These are phyloP conservation scores for Emericellopsis cladophorae DNA, from an alignment of 2,329 filamentous ascomycete genomes.

Conservation along the genomic window DNA sequence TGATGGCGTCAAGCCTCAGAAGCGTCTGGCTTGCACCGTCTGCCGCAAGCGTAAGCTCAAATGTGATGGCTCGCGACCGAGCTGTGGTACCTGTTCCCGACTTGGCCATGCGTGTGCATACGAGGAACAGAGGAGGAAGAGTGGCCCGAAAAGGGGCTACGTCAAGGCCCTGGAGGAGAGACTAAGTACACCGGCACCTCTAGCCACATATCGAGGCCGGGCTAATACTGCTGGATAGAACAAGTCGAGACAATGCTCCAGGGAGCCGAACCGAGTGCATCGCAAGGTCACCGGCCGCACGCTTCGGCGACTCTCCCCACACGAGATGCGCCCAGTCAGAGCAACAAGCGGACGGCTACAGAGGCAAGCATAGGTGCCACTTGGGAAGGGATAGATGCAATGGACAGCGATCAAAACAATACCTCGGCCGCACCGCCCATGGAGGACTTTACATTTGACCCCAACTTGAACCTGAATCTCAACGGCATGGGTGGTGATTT, in stretches of 20 bases:
- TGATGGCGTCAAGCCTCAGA: conserved; percentile 56
- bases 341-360: no score
- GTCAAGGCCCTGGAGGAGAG: conserved; percentile 89
- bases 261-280: conserved; percentile 25
- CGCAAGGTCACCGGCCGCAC: conserved; percentile 9
- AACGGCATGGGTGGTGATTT: conserved; percentile 42
- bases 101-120: conserved; percentile 80
- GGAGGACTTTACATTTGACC: conserved; percentile 47
- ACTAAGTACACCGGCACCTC: conserved; percentile 50
- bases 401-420: conserved; percentile 40
- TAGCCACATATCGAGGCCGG: background rate
- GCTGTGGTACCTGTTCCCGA: conserved; percentile 80
- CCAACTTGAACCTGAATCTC: conserved; percentile 35
- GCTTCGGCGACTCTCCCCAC: conserved; percentile 10
- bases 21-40: conserved; percentile 88
- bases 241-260: conserved; percentile 89
- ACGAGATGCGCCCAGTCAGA: no score
- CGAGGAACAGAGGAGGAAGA: conserved; percentile 87
- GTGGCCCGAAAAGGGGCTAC: conserved; percentile 86
- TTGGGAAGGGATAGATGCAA: conserved; percentile 36
- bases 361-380: conserved; percentile 10
- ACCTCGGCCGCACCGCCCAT: conserved; percentile 17
- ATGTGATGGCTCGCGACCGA: conserved; percentile 75
- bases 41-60: conserved; percentile 86
- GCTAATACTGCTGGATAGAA: conserved; percentile 34